phyloP scores from a whole-genome alignment of 768 basidiomycete genomes.

The Tylopilus sp. region DNA sequence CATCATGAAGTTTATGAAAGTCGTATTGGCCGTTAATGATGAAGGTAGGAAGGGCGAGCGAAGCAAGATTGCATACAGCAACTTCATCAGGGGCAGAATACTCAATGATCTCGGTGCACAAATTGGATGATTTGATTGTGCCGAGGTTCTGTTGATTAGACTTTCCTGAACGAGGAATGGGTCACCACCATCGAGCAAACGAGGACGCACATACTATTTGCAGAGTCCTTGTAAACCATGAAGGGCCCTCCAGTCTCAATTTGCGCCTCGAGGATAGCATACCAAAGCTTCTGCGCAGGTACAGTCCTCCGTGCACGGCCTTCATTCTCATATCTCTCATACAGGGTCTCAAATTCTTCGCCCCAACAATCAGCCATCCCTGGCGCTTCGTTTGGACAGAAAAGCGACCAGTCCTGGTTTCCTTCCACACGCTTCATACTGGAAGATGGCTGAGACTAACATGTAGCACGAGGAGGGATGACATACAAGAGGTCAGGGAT shows the following conservation, averaged over 20 bases:
- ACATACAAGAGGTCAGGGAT: constrained; percentile 93
- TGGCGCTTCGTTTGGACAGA: constrained; percentile 97
- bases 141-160: constrained; percentile 99
- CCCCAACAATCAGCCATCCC: constrained; percentile 85
- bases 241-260: constrained; percentile 99
- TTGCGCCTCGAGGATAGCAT: constrained; percentile 93
- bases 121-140: constrained; percentile 98
- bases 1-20: constrained; percentile 93
- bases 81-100: constrained; percentile 97
- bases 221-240: constrained; percentile 98
- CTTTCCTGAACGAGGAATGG: constrained; percentile 56
- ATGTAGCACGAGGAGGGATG: background rate
- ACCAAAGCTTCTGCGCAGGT: constrained; percentile 98
- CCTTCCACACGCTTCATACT: constrained; percentile 97
- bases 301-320: constrained; percentile 81
- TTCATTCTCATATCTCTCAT: constrained; percentile 84
- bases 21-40: constrained; percentile 81
- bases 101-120: constrained; percentile 99
- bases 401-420: constrained; percentile 89
- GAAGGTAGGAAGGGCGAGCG: constrained; percentile 91
- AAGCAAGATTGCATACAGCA: constrained; percentile 98
- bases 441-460: background rate
- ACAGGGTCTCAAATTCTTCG: constrained; percentile 84
- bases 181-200: background rate
- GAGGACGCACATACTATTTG: constrained; percentile 62